Percentiles rank a stretch among this genome's conserved stretches.
Evolutionary conservation across 2,329 filamentous ascomycete species (phyloP).

Genomic region (Colletotrichum falcatum): DNA sequence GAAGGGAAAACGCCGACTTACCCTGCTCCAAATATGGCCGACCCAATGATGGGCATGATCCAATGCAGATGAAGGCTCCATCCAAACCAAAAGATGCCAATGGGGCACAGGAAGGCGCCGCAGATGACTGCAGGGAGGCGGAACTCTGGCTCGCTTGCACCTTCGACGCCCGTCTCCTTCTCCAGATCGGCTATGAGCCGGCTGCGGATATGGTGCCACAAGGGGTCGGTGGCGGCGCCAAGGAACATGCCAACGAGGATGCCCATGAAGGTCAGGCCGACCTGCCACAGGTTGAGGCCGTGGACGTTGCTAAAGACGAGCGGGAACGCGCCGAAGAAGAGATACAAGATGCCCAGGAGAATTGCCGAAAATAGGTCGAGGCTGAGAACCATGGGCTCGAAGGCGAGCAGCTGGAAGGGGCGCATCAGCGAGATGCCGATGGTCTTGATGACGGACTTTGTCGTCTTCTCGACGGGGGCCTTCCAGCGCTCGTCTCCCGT

Average conservation of each 20-base stretch:
- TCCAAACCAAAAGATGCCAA: constrained; percentile 88
- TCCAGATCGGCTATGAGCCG: constrained; percentile 67
- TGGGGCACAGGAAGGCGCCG: constrained; percentile 82
- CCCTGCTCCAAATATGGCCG: constrained; percentile 77
- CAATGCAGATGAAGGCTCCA: constrained; percentile 89
- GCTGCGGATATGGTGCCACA: constrained; percentile 73
- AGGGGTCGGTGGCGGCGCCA: constrained; percentile 71
- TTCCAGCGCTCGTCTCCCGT: constrained; percentile 83
- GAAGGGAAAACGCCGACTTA: constrained; percentile 56
- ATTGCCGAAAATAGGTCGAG: constrained; percentile 87
- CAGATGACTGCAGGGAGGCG: constrained; percentile 80
- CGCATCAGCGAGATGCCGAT: constrained; percentile 70
- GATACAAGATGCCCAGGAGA: constrained; percentile 87
- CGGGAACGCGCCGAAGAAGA: constrained; percentile 91
- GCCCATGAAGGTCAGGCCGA: constrained; percentile 82
- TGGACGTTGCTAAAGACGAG: constrained; percentile 82
- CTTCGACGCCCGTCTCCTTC: constrained; percentile 62
- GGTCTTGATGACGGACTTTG: constrained; percentile 74
- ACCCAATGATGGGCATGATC: constrained; percentile 81
- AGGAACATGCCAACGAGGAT: constrained; percentile 76
- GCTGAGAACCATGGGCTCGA: constrained; percentile 87
- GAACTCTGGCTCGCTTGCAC: constrained; percentile 85
- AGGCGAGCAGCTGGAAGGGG: constrained; percentile 83
- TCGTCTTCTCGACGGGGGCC: constrained; percentile 80
- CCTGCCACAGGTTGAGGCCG: constrained; percentile 82